Base-by-base conservation (phyloP, 257 asterid genomes). In the Solanum sejunctum region DNA sequence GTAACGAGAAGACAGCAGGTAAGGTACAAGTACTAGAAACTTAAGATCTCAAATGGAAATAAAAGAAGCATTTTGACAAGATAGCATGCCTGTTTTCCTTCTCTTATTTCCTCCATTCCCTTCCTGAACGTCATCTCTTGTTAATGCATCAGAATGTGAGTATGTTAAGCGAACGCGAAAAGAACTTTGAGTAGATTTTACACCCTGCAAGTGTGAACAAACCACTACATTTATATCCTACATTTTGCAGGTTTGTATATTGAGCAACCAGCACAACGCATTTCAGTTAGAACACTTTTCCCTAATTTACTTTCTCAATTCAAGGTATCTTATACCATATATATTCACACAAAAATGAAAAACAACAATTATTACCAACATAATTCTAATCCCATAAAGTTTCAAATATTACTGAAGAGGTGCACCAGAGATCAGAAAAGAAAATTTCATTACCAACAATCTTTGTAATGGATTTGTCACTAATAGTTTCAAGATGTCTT, bases 401-500 rank as follows among this genome's bases (percentile, higher is more conserved):
- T 67, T 43, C 56, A 11, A 88, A 49, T 49, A 61, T 10, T 52
- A 84, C 67, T 57, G 17, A 80, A 77, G 13, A 56, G 49, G 39
- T 13, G 78, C 52, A 57, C 81, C 49, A 32, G 77, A 66, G 58
- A 83, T 51, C 28, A 36, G 81, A 85, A 28, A 45, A 86, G 72
- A 72, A 45, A 43, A 75, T 84, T 4, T 36, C 81, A 85, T 85
- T 96, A 94, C 99, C 97, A 93, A 87, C 81, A 92, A 84, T 83
- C 56, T 91, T 85, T 90, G 95, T 87, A 96, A 86, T 58, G 94
- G 88, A 85, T 81, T 92, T 41, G 89, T 61, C 81, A 94, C 82
- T 18, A 95, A 90, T 88, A 89, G 73, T 87, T 93, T 93, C 81
- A 96, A 87, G 84, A 91, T 92, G 88, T 96, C 98, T 89, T 96